Conservation (phyloP, 306 rosid species). For the Lathyrus oleraceus region DNA sequence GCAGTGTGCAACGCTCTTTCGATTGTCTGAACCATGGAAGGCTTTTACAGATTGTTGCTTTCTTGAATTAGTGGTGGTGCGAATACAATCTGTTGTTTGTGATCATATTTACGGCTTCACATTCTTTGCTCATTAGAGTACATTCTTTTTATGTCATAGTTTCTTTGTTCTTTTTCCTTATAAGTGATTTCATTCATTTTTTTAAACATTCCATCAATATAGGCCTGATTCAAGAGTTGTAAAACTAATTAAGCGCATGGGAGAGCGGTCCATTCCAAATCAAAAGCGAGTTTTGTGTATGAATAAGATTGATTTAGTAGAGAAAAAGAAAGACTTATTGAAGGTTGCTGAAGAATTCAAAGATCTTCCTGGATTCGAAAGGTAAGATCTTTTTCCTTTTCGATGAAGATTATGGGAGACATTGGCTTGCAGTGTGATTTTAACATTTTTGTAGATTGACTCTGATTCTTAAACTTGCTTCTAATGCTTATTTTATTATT, state of each 20-base stretch:
- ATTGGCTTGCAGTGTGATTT: constrained; percentile 3
- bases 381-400: constrained; percentile 45
- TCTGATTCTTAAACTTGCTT: constrained; percentile 27
- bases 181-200: constrained; percentile 23
- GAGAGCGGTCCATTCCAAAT: constrained; percentile 57
- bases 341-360: constrained; percentile 80
- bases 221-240: constrained; percentile 90
- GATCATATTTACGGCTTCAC: constrained; percentile 3
- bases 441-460: constrained; percentile 23
- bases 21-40: constrained; percentile 14
- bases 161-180: constrained; percentile 5
- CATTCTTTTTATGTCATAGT: background rate
- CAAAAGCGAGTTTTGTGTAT: constrained; percentile 87
- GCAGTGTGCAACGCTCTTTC: background rate
- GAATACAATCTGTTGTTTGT: constrained; percentile 20
- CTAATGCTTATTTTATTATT: constrained; percentile 36
- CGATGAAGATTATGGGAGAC: constrained; percentile 2
- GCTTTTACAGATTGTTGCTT: constrained; percentile 19
- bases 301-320: constrained; percentile 92
- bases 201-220: constrained; percentile 27
- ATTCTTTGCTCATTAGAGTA: background rate
- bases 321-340: constrained; percentile 86
- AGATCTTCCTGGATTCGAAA: constrained; percentile 89
- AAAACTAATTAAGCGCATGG: constrained; percentile 74
- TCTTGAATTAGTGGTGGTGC: background rate